Conservation (phyloP, 2,329 filamentous ascomycete genomes). For the Sarocladium strictum region DNA sequence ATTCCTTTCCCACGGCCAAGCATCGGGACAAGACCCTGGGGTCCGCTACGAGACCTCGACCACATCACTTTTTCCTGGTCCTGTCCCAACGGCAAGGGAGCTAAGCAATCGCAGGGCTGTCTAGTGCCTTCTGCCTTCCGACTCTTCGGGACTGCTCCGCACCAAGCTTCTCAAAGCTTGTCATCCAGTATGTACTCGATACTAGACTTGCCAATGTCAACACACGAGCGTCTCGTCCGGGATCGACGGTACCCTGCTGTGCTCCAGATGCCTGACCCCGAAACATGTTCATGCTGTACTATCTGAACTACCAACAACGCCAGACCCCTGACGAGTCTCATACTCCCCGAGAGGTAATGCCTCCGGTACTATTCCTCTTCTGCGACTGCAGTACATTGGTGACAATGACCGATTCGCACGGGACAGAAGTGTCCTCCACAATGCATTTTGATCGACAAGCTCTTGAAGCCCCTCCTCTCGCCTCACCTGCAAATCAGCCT, state of each 20-base stretch:
- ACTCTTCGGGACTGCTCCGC: not conserved
- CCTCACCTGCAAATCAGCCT: constrained; percentile 8
- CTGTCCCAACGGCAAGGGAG: not conserved
- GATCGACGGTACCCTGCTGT: not conserved
- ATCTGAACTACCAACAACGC: not conserved
- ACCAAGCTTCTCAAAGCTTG: not conserved
- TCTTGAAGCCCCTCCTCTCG: not conserved
- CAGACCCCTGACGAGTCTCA: too few relatives aligned
- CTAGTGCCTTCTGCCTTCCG: not conserved
- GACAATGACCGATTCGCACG: not conserved
- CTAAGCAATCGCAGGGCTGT: not conserved
- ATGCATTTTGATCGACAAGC: not conserved
- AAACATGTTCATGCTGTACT: constrained; percentile 4
- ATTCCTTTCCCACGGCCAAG: not conserved
- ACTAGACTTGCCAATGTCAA: not conserved
- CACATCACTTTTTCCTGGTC: not conserved
- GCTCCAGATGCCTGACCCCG: not conserved
- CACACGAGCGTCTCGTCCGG: not conserved
- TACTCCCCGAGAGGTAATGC: too few relatives aligned
- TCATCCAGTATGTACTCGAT: not conserved
- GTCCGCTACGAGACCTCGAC: not conserved
- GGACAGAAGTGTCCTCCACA: not conserved
- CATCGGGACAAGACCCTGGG: not conserved
- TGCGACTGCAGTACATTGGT: too few relatives aligned
- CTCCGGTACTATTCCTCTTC: too few relatives aligned